Evolutionary conservation across 176 grass and related monocot species (phyloP).

Genomic region (Themeda triandra): DNA sequence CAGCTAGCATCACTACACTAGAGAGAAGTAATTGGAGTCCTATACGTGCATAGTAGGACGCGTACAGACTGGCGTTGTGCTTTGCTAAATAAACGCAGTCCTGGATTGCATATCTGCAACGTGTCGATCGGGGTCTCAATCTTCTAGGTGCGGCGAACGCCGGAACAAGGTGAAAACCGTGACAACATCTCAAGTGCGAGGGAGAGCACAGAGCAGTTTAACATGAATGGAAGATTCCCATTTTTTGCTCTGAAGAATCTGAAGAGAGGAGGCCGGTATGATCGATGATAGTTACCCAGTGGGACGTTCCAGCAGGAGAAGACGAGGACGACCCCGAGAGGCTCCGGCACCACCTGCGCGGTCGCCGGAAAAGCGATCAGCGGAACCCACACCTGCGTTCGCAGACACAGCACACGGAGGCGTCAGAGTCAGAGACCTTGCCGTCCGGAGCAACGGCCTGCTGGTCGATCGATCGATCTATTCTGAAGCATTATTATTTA

Average conservation of each 20-base stretch:
- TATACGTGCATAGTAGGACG: background rate
- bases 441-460: background rate
- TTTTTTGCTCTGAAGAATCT: background rate
- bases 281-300: constrained; percentile 31
- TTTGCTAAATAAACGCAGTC: background rate
- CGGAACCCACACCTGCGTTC: constrained; percentile 54
- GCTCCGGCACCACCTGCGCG: constrained; percentile 73
- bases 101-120: background rate
- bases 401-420: background rate
- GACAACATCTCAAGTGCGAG: no score
- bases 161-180: no score
- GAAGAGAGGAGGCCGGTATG: background rate
- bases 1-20: background rate
- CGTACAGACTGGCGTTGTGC: background rate
- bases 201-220: background rate
- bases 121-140: background rate
- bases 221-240: background rate
- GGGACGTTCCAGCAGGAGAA: constrained; percentile 94
- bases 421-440: background rate
- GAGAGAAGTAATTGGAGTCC: background rate
- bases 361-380: constrained; percentile 54
- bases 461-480: background rate
- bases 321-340: constrained; percentile 81
- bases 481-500: background rate
- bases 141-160: background rate